Base-by-base conservation (phyloP, 768 basidiomycete species). In the Boletus reticuloceps region DNA sequence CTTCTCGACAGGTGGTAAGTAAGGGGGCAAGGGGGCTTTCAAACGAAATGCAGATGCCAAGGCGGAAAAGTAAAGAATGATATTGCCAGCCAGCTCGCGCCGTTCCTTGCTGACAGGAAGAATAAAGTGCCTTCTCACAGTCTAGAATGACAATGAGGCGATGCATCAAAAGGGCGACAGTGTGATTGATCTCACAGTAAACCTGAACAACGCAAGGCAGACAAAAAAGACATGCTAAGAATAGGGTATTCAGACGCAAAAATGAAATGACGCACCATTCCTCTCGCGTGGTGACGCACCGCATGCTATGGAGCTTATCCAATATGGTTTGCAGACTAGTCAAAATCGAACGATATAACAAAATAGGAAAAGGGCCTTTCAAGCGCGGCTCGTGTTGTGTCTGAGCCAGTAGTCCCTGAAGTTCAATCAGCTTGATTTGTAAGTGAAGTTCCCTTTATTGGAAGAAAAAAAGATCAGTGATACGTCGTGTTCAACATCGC, bases 21-120 rank as follows among this genome's bases (percentile, higher is more conserved):
- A 98, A 0, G 97, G 94, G 0, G 97, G 94, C n/a, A 99, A 75
- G 2, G 97, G 97, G 6, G 92, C 85, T 65, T 96, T 96, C 40
- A 92, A 76, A 17, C 84, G 77, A 69, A 95, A 91, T 1, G 88
- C 87, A 2, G 89, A 82, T 5, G 91, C 83, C 31, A 95, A 77
- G 0, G 82, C 83, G 1, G 91, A 89, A 68, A 94, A 89, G 68
- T 86, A 93, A 11, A 99, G 81, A 54, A 98, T 89, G 57, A 98
- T 89, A 70, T 93, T 96, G 37, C 95, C 95, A 45, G 86, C 92
- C 91, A 99, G 92, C 67, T 97, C 95, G 4, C 89, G 84, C 20
- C 96, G 80, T 63, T 97, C 88, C 65, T 75, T 81, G 65, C 90
- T 97, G 45, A 96, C 94, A 1, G 96, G 95, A 3, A 91, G 69